Evolutionary conservation across 106 monocot genomes (phyloP), one percentile per base, ranked within the genome.

Genomic region (Iris macrosiphon): DNA sequence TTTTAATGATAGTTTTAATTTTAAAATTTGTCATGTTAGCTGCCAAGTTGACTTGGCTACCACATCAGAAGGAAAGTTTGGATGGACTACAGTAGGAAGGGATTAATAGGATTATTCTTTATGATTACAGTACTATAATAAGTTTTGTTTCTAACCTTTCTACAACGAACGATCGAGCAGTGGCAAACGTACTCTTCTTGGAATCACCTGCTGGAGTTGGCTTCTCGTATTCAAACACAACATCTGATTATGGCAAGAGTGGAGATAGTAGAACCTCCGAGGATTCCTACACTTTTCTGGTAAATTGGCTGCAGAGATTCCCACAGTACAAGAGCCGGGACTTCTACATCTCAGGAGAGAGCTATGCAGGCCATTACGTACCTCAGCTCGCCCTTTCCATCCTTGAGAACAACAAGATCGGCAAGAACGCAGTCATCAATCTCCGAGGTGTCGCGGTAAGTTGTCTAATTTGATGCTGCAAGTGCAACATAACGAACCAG

Each of bases 291-390:
- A 35, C 35, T 6, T 81, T 81, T 25, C 67, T 81, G 0, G 3
- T 75, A 14, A 81, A 75, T 38, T 79, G 79, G 74, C 31, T 74
- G 3, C 70, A 70, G 25, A 55, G 75, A n/a, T 80, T 74, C 22
- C 80, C 75, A 0, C 48, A 75, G 49, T 81, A 75, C 57, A 75
- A 75, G 44, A 49, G 30, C 5, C 64, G 66, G 0, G 63, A 71
- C 15, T 74, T 81, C 48, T 81, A 42, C 64, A 65, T 81, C 2
- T 35, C 75, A n/a, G 80, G 80, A 28, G 80, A 81, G 71, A 81
- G 80, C 65, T 81, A 71, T 31, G 71, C 66, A 6, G 80, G 80
- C 19, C 80, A 75, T 22, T 81, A 75, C 25, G 50, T 66, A 14
- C 80, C 80, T 22, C 61, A 81, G 56, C 75, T 81, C 2, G 80